These are phyloP conservation scores for Alternaria ethzedia DNA, from an alignment of 2,329 filamentous ascomycete species.

Conservation along the genomic window DNA sequence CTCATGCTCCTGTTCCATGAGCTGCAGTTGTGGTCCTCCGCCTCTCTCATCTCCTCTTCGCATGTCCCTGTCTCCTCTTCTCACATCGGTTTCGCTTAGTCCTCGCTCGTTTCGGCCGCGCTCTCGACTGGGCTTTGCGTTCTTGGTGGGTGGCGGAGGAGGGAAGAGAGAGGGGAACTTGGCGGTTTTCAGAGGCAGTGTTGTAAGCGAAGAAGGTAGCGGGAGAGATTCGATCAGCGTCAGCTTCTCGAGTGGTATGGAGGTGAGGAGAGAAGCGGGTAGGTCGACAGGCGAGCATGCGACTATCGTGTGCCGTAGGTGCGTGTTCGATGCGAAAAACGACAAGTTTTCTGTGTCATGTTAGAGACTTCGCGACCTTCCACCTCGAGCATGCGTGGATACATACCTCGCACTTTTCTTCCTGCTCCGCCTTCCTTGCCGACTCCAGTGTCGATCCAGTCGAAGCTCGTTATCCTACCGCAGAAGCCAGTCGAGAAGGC, in stretches of 20 bases:
- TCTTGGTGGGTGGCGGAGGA: constrained; percentile 35
- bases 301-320: constrained; percentile 45
- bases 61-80: constrained; percentile 8
- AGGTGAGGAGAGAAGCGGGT: constrained; percentile 38
- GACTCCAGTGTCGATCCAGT: constrained; percentile 46
- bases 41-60: constrained; percentile 8
- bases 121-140: constrained; percentile 20
- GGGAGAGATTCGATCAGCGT: constrained; percentile 43
- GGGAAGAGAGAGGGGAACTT: constrained; percentile 39
- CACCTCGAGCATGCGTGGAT: background rate
- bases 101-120: constrained; percentile 22
- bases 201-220: constrained; percentile 35
- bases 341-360: constrained; percentile 38
- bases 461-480: constrained; percentile 45
- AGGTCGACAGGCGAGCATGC: constrained; percentile 41
- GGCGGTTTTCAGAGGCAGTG: constrained; percentile 37
- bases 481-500: constrained; percentile 47
- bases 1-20: constrained; percentile 45
- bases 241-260: constrained; percentile 42
- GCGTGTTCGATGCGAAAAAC: constrained; percentile 43
- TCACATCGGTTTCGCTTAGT: constrained; percentile 3
- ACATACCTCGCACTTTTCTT: constrained; percentile 43
- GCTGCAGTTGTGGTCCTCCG: constrained; percentile 37
- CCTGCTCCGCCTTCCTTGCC: constrained; percentile 44
- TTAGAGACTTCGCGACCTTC: constrained; percentile 6